A percentile compares a stretch with the other conserved stretches of the same genome.
phyloP scores from a whole-genome alignment of 2,329 filamentous ascomycete genomes.

The Apiospora koreana region DNA sequence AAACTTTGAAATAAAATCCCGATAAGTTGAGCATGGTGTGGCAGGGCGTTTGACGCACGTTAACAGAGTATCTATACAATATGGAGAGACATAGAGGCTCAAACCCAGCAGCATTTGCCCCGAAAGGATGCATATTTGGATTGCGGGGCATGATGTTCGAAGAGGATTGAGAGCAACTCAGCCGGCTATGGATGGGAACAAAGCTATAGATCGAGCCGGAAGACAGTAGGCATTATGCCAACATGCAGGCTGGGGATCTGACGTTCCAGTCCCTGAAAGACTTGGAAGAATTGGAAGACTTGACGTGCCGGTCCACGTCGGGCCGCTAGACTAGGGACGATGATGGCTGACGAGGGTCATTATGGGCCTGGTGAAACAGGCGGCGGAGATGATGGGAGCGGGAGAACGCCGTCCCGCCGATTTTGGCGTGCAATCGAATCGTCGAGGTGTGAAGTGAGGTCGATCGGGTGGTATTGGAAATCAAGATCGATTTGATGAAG shows the following conservation, averaged over 20 bases:
- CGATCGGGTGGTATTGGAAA: neutral
- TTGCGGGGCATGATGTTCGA: neutral
- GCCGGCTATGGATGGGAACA: neutral
- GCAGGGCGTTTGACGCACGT: neutral
- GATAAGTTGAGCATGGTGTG: neutral
- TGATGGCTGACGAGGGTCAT: neutral
- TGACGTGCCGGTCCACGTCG: neutral
- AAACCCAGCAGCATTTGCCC: neutral
- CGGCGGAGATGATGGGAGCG: neutral
- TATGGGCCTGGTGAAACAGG: neutral
- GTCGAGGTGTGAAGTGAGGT: neutral
- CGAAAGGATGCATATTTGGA: neutral
- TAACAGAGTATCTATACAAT: neutral
- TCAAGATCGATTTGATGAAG: constrained; percentile 6
- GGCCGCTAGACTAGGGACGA: neutral
- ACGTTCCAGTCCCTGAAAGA: neutral
- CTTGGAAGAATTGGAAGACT: neutral
- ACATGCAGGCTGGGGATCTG: neutral
- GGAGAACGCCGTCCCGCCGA: neutral
- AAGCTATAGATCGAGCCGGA: neutral
- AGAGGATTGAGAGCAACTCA: neutral
- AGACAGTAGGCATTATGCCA: neutral
- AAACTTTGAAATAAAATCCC: neutral
- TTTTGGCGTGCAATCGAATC: neutral
- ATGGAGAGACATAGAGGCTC: no score